Evolutionary conservation across 176 grass and related monocot species (phyloP), one percentile per base, ranked within the genome.

Genomic region (Oryza meridionalis): DNA sequence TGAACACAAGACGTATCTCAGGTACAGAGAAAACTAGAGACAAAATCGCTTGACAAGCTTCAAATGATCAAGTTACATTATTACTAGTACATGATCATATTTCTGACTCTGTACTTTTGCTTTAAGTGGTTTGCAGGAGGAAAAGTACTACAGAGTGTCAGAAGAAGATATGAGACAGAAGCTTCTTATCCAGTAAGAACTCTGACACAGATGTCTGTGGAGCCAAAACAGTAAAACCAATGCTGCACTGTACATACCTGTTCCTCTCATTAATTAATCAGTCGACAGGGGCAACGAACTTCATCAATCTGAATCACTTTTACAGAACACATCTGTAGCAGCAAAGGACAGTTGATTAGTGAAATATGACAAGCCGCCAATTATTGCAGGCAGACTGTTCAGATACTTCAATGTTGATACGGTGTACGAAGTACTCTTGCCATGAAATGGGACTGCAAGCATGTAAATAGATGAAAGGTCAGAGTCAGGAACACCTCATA

Each of bases 271-370:
- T 84, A 81, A 91, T 86, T 71, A 6, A 58, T 14, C 31, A 44
- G 81, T 84, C 31, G 70, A 84, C 89, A 90, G 78, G 69, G 70
- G 70, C 81, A 90, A 87, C 84, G 25, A 69, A 84, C 76, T 76
- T 73, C 51, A 84, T 79, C 53, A 84, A 80, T 76, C 59, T 14
- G 53, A 84, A 76, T 87, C 69, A 84, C 89, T 75, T 76, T 75
- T 50, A 73, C 84, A 24, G 3, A 42, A 0, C 76, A 49, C 38
- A 45, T 35, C 11, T 29, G 77, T 37, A 37, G 35, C 63, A 51
- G 65, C 35, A 3, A 77, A 2, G 63, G 38, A 24, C 42, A 69
- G 74, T 51, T 79, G 69, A 29, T 44, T 27, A 70, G 70, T 91
- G 81, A 80, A 84, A 76, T 58, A 80, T 80, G 70, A 45, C 50